These are phyloP conservation scores for Vitis labrusca DNA, from an alignment of 164 flowering plant species.

Conservation along the genomic window DNA sequence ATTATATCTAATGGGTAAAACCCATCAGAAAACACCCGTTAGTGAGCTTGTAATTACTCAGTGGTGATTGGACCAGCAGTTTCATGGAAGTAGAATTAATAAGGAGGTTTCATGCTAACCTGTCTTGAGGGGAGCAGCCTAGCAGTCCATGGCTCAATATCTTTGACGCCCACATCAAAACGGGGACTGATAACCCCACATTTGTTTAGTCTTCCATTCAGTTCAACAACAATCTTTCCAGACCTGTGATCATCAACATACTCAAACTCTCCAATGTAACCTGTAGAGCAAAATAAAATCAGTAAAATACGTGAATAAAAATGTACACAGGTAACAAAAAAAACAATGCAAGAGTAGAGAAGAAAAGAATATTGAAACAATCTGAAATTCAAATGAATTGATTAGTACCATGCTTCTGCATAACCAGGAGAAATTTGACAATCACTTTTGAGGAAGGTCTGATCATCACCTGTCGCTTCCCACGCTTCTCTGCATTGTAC, in stretches of 20 bases:
- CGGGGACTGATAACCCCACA: conserved; percentile 52
- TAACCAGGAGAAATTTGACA: conserved; percentile 41
- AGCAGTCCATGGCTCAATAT: conserved; percentile 47
- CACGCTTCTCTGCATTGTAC: conserved; percentile 44
- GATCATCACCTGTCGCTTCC: conserved; percentile 47
- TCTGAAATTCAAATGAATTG: no score
- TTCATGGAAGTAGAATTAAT: not conserved
- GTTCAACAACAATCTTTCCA: conserved; percentile 48
- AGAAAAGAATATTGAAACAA: not conserved
- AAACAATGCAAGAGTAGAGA: not conserved
- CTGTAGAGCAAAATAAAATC: conserved; percentile 9
- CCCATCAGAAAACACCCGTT: not conserved
- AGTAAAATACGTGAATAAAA: not conserved
- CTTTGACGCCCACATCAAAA: conserved; percentile 43
- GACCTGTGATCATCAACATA: conserved; percentile 48
- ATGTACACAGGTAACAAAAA: not conserved
- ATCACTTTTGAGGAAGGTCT: conserved; percentile 44
- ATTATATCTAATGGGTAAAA: no score
- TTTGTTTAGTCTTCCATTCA: conserved; percentile 47
- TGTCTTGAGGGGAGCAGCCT: conserved; percentile 53
- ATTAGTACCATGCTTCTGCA: conserved; percentile 43
- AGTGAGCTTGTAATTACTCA: not conserved
- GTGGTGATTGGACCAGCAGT: not conserved
- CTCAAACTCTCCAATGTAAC: conserved; percentile 54
- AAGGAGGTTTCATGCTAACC: conserved; percentile 21